These are phyloP conservation scores for Eragrostis tef DNA, from an alignment of 202 grass and related monocot genomes.

Conservation along the genomic window DNA sequence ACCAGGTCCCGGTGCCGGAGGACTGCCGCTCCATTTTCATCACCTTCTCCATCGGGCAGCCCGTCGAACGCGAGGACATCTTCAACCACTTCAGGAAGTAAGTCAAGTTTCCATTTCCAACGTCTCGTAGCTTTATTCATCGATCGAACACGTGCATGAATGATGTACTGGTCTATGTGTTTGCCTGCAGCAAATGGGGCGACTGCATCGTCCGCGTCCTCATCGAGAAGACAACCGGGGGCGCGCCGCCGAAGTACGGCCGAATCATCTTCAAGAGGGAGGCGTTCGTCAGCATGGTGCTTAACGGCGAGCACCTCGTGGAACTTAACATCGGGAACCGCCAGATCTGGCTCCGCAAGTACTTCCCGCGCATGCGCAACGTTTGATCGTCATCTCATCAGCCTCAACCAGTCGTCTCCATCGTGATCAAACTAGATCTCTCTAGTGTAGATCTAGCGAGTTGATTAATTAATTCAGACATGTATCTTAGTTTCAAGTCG, in stretches of 20 bases:
- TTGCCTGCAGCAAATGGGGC: slow-evolving; percentile 56
- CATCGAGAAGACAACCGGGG: slow-evolving; percentile 49
- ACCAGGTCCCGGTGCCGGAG: slow-evolving; percentile 33
- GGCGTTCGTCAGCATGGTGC: slow-evolving; percentile 50
- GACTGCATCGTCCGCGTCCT: slow-evolving; percentile 72
- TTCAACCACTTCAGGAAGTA: slow-evolving; percentile 58
- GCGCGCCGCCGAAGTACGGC: slow-evolving; percentile 46
- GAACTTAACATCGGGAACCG: slow-evolving; percentile 47
- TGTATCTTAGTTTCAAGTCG: not conserved
- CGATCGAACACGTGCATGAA: not conserved
- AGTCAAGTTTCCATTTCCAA: not conserved
- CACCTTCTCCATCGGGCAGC: slow-evolving; percentile 58
- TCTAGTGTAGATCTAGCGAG: not conserved
- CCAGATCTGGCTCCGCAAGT: slow-evolving; percentile 68
- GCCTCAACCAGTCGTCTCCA: too few species aligned
- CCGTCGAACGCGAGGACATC: slow-evolving; percentile 52
- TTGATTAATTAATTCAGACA: not conserved
- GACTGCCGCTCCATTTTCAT: slow-evolving; percentile 67
- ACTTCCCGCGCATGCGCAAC: slow-evolving; percentile 38
- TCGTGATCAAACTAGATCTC: not conserved
- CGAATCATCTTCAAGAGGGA: slow-evolving; percentile 63
- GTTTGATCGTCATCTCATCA: not conserved
- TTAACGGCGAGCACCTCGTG: slow-evolving; percentile 49
- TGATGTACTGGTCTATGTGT: too few species aligned
- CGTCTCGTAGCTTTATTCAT: too few species aligned